phyloP scores from a whole-genome alignment of 441 rosid genomes.

The Adansonia rubrostipa region DNA sequence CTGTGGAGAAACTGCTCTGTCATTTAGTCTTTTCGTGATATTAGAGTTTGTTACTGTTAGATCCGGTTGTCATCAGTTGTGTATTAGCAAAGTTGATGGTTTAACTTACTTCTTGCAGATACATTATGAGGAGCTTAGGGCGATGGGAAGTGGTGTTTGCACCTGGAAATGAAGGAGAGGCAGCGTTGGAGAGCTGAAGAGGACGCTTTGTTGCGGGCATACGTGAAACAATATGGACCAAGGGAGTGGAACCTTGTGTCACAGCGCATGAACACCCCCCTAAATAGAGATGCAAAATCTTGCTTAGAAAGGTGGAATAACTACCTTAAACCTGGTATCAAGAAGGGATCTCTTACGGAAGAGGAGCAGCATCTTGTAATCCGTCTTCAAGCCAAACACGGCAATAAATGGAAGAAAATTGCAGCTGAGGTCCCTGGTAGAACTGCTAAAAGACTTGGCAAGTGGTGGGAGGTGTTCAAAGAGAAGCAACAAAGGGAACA shows the following conservation, averaged over 20 bases:
- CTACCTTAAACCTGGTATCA: constrained; percentile 95
- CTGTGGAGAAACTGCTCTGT: neutral
- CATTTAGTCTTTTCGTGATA: no score
- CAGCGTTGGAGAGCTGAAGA: constrained; percentile 99
- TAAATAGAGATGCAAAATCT: constrained; percentile 91
- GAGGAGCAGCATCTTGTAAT: constrained; percentile 93
- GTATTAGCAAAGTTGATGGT: neutral
- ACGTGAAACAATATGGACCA: constrained; percentile 92
- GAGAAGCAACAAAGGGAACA: constrained; percentile 94
- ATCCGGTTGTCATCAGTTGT: no score
- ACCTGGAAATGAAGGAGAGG: constrained; percentile 95
- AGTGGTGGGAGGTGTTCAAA: constrained; percentile 99
- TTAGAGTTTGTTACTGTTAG: neutral
- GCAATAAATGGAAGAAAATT: constrained; percentile 98
- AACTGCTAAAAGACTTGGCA: constrained; percentile 90
- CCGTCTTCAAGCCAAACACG: constrained; percentile 88
- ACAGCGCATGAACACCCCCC: constrained; percentile 90
- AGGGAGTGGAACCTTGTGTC: constrained; percentile 97
- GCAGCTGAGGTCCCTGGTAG: constrained; percentile 97
- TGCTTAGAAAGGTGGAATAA: constrained; percentile 96
- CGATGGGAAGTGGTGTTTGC: constrained; percentile 67
- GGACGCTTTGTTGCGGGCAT: constrained; percentile 84
- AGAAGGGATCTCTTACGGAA: constrained; percentile 92
- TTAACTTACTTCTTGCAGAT: constrained; percentile 40
- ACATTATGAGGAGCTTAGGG: constrained; percentile 58